These are phyloP conservation scores for Spathaspora hagerdaliae DNA, from an alignment of 805 yeast species.

Conservation along the genomic window DNA sequence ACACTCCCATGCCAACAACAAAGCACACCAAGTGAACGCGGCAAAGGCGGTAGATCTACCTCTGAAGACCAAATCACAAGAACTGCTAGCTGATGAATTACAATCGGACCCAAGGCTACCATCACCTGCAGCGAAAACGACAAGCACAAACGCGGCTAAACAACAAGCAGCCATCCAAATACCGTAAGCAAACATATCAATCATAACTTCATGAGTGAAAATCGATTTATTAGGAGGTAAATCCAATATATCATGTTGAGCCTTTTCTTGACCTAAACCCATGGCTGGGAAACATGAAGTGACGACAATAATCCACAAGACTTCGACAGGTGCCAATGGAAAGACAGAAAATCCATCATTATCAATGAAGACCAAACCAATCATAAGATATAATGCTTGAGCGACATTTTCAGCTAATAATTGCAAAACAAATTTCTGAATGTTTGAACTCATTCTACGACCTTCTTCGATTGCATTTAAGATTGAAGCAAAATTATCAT, in stretches of 20 bases:
- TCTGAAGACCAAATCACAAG: conserved; percentile 62
- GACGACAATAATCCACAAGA: conserved; percentile 31
- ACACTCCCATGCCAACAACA: conserved; percentile 82
- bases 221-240: conserved; percentile 62
- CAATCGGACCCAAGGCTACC: conserved; percentile 66
- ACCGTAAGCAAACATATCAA: conserved; percentile 73
- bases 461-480: conserved; percentile 61
- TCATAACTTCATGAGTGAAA: conserved; percentile 62
- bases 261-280: conserved; percentile 50
- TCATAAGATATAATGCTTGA: conserved; percentile 61
- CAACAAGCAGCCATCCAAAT: conserved; percentile 69
- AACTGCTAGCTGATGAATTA: conserved; percentile 43
- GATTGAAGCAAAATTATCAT: conserved; percentile 92
- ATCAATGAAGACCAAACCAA: conserved; percentile 72
- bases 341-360: conserved; percentile 65
- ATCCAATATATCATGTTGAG: conserved; percentile 59
- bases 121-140: conserved; percentile 62
- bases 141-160: conserved; percentile 58
- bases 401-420: conserved; percentile 36
- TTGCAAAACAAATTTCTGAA: conserved; percentile 31
- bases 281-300: conserved; percentile 36
- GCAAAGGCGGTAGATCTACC: conserved; percentile 78
- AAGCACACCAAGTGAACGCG: conserved; percentile 82
- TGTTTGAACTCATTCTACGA: conserved; percentile 29
- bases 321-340: conserved; percentile 54